Evolutionary conservation across 805 yeast species (phyloP).

Genomic region (Starmerella sirachaensis): DNA sequence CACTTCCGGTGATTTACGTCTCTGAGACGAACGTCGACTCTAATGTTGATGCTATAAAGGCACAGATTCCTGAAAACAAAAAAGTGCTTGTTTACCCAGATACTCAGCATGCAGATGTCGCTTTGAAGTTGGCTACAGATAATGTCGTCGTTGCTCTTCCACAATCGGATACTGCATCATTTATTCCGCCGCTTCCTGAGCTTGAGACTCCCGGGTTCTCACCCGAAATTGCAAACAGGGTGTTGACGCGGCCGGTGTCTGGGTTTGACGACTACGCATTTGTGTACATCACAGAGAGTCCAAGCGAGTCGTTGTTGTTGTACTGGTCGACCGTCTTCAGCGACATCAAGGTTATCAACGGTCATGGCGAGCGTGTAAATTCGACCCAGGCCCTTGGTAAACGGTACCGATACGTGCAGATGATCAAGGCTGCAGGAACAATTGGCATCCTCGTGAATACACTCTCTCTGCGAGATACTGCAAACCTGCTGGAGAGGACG

Average conservation of each 20-base stretch:
- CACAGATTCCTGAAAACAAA: slow-evolving; percentile 10
- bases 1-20: slow-evolving; percentile 64
- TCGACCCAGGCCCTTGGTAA: slow-evolving; percentile 67
- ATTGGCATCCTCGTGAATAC: slow-evolving; percentile 87
- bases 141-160: slow-evolving; percentile 28
- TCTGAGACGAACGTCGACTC: slow-evolving; percentile 43
- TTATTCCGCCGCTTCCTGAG: slow-evolving; percentile 14
- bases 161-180: slow-evolving; percentile 14
- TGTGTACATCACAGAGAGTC: slow-evolving; percentile 33
- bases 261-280: slow-evolving; percentile 3
- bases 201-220: background rate
- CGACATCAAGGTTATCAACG: slow-evolving; percentile 4
- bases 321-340: slow-evolving; percentile 61
- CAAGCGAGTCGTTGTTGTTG: slow-evolving; percentile 68
- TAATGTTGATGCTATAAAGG: slow-evolving; percentile 33
- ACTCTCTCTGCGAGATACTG: slow-evolving; percentile 64
- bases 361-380: slow-evolving; percentile 5
- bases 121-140: slow-evolving; percentile 28
- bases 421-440: slow-evolving; percentile 84
- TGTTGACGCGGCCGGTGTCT: slow-evolving; percentile 2
- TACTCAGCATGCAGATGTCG: slow-evolving; percentile 44
- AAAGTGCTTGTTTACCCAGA: slow-evolving; percentile 50
- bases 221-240: slow-evolving; percentile 16
- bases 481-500: slow-evolving; percentile 49
- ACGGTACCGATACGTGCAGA: slow-evolving; percentile 74